Percentiles rank a stretch among this genome's conserved stretches.
Conservation (phyloP, 192 early-diverging fungal species). For the Gamsiella multidivaricata region DNA sequence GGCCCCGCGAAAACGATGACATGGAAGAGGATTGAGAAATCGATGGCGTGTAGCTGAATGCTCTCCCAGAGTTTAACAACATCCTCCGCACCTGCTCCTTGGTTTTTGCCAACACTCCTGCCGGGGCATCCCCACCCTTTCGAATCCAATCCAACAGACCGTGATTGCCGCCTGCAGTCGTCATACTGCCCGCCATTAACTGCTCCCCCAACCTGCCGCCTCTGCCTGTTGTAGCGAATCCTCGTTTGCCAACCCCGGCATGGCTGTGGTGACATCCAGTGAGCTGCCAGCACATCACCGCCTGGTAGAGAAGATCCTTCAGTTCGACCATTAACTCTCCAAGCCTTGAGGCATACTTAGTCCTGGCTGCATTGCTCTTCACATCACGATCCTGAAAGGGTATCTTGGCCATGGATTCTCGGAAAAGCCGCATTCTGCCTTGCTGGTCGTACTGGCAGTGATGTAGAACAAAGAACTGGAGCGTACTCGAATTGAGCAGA, state of each 20-base stretch:
- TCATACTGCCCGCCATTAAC: background rate
- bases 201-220: background rate
- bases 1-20: background rate
- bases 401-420: slow-evolving; percentile 69
- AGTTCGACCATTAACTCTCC: slow-evolving; percentile 32
- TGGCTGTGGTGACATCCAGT: background rate
- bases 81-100: slow-evolving; percentile 33
- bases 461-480: slow-evolving; percentile 59
- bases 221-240: background rate
- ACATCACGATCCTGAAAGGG: slow-evolving; percentile 55
- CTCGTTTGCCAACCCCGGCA: background rate
- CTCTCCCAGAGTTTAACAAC: background rate
- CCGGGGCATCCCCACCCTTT: slow-evolving; percentile 33
- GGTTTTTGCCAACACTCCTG: slow-evolving; percentile 13
- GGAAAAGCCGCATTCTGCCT: slow-evolving; percentile 65
- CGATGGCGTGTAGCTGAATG: background rate
- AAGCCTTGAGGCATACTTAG: slow-evolving; percentile 16
- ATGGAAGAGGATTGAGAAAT: background rate
- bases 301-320: slow-evolving; percentile 21
- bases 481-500: slow-evolving; percentile 61
- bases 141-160: slow-evolving; percentile 42
- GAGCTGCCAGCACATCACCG: slow-evolving; percentile 18
- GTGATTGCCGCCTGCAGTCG: slow-evolving; percentile 7
- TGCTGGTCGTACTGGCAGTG: slow-evolving; percentile 68
- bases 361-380: slow-evolving; percentile 12